Evolutionary conservation across 2,329 filamentous ascomycete genomes (phyloP), one percentile per base, ranked within the genome.

Genomic region (Aureobasidium sp.): DNA sequence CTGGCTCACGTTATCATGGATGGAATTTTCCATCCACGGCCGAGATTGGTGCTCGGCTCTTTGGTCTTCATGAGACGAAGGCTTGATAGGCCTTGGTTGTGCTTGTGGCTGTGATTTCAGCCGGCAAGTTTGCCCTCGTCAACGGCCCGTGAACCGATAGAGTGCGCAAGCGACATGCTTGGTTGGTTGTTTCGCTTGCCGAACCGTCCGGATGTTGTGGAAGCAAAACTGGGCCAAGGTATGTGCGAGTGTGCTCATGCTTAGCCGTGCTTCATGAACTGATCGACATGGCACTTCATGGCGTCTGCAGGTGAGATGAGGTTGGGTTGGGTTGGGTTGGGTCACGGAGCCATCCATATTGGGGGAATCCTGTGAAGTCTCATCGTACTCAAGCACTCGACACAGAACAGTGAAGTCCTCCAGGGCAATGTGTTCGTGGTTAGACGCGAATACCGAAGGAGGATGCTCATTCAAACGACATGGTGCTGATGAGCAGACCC

Each of bases 251-350:
- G 14, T 7, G 41, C 29, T 24, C 17, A 11, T 45, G 12, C 29
- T 22, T 45, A 34, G 29, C 41, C 17, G 19, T 34, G 4, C 41
- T 11, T 6, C 12, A 8, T 4, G 27, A 22, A 21, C 3, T 45
- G 41, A 45, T 45, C 41, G 29, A 34, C 41, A 22, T 2, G 19
- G 29, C 27, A 24, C 5, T 34, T 27, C 3, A 48, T 48, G 44
- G 44, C 32, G 44, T 37, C 44, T 48, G 44, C 44, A 37, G 44
- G 44, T 48, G 22, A 48, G 44, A 48, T 47, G 30, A 48, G 21
- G 11, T 16, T 48, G 30, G 44, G 30, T 27, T 48, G 32, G 25
- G 32, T 19, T 24, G 17, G 12, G 11, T 16, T n/a, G n/a, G n/a
- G n/a, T n/a, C n/a, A n/a, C n/a, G n/a, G n/a, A n/a, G n/a, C n/a